phyloP scores from a whole-genome alignment of 768 basidiomycete genomes.

The Russula foetens region DNA sequence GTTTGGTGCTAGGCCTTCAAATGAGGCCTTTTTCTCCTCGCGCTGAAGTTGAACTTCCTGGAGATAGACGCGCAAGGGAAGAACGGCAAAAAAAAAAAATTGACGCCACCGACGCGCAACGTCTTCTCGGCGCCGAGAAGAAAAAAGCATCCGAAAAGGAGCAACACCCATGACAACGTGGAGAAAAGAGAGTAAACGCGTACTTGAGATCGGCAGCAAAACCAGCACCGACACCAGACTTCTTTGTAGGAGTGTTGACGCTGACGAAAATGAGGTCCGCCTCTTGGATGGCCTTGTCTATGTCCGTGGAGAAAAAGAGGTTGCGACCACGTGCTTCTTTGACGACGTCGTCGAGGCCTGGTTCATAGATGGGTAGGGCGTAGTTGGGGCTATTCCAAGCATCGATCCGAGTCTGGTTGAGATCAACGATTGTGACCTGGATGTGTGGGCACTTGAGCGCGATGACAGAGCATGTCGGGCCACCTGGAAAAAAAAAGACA shows the following conservation, averaged over 20 bases:
- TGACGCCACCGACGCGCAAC: neutral
- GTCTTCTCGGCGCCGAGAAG: neutral
- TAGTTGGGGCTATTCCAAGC: constrained; percentile 93
- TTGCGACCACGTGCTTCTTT: constrained; percentile 84
- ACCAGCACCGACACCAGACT: constrained; percentile 93
- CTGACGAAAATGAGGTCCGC: constrained; percentile 98
- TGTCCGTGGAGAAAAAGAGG: constrained; percentile 94
- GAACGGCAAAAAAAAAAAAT: neutral
- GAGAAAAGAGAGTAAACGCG: constrained; percentile 25
- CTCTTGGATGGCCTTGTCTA: constrained; percentile 86
- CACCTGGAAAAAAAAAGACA: constrained; percentile 43
- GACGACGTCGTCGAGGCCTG: constrained; percentile 89
- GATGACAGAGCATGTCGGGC: constrained; percentile 93
- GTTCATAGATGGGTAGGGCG: constrained; percentile 92
- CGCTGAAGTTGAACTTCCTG: neutral
- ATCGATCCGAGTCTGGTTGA: constrained; percentile 89
- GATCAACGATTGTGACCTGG: constrained; percentile 93
- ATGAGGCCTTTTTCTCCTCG: neutral
- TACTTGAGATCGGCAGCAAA: constrained; percentile 98
- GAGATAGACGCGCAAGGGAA: neutral
- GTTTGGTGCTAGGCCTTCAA: neutral
- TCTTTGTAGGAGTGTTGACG: constrained; percentile 99
- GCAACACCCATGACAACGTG: neutral
- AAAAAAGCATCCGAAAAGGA: neutral
- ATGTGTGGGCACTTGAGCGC: constrained; percentile 91